Evolutionary conservation across 441 rosid genomes (phyloP), one percentile per base, ranked within the genome.

Genomic region (Oxalis stricta): DNA sequence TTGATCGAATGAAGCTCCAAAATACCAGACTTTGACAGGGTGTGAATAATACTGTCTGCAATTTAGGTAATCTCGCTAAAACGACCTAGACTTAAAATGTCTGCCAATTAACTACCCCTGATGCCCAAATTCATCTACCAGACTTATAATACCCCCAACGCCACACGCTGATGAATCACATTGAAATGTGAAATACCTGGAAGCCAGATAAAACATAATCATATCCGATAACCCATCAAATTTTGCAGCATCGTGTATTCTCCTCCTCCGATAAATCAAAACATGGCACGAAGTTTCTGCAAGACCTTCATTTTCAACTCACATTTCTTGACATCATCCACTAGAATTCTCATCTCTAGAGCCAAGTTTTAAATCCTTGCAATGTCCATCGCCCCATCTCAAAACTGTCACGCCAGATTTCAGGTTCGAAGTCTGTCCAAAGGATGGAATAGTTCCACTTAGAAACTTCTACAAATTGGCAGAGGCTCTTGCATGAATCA

Each of bases 321-420:
- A 10, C 63, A 61, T 28, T 59, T 67, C 61, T 68, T 61, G 1
- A 44, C 54, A 58, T 33, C 52, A 34, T n/a, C 41, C 47, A 11
- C 41, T 32, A 3, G 68, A 59, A 45, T 30, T 52, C 17, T 44
- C 61, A 18, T 52, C 79, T 31, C 61, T 61, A 8, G 45, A 56
- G 3, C 67, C 67, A 48, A 19, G 46, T 18, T 56, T 59, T 21
- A 50, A 40, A 45, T 53, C 58, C 56, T 63, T 63, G 53, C 72
- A 82, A 63, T 68, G 67, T 2, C 89, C 89, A 55, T 74, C 84
- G 18, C 83, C 83, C 83, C 83, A 79, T 36, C 60, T 58, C 63
- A 80, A 68, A 55, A 66, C 53, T 14, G 65, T 57, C 13, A 73
- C 84, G 29, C 75, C 84, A 1, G 84, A 67, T 38, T 59, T 72